Evolutionary conservation across 257 asterid species (phyloP).

Genomic region (Paraleonurus japonicus): DNA sequence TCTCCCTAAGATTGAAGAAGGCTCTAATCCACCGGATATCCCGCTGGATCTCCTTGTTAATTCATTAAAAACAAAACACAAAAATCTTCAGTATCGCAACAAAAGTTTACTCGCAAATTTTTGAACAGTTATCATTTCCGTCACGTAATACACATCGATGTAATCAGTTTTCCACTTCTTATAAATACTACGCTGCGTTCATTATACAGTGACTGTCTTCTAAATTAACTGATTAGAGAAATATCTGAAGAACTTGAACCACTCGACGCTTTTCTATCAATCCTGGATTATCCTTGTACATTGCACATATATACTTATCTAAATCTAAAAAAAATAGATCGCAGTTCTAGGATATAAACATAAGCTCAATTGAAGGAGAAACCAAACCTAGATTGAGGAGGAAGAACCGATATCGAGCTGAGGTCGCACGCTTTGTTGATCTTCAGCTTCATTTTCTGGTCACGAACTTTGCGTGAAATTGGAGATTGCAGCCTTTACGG

Average conservation of each 20-base stretch:
- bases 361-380: conserved; percentile 5
- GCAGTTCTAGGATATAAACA: background rate
- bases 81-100: conserved; percentile 9
- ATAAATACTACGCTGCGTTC: background rate
- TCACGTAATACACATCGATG: background rate
- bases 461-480: conserved; percentile 5
- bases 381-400: conserved; percentile 79
- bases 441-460: conserved; percentile 67
- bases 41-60: conserved; percentile 55
- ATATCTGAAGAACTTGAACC: background rate
- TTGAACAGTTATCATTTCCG: background rate
- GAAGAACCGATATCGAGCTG: conserved; percentile 88
- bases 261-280: conserved; percentile 6
- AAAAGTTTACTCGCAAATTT: background rate
- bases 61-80: conserved; percentile 8
- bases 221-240: background rate
- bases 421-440: conserved; percentile 91
- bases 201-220: background rate
- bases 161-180: conserved; percentile 4
- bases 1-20: conserved; percentile 57
- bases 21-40: conserved; percentile 48
- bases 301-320: background rate
- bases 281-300: background rate
- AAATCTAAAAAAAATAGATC: background rate
- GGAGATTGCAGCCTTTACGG: background rate